phyloP scores from a whole-genome alignment of 2,329 filamentous ascomycete species.

The Juglanconis oblonga region DNA sequence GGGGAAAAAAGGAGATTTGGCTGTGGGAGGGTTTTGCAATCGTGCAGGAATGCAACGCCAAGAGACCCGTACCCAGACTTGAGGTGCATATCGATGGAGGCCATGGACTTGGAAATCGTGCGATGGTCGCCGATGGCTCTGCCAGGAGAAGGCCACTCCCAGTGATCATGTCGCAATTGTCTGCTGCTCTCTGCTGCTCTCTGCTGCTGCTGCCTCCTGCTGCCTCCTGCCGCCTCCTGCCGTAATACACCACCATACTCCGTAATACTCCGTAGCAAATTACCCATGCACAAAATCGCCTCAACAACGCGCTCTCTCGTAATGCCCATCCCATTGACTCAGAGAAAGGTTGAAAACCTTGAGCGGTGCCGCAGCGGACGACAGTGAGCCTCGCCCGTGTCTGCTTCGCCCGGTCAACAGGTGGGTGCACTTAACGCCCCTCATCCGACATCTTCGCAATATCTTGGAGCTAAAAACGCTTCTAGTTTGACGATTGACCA shows the following conservation, averaged over 20 bases:
- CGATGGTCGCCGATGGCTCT: background rate
- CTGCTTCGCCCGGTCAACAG: background rate
- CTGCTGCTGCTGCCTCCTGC: no score
- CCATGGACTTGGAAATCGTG: conserved; percentile 1
- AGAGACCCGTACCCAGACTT: background rate
- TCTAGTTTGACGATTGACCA: background rate
- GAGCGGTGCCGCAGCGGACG: conserved; percentile 14
- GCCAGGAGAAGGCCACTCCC: background rate
- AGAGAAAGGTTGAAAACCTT: background rate
- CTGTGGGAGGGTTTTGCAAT: background rate
- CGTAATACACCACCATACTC: no score
- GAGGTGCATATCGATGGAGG: background rate
- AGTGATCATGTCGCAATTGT: background rate
- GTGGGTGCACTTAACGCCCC: background rate
- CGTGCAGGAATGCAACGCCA: background rate
- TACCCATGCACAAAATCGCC: no score
- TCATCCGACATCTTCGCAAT: background rate
- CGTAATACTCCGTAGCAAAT: no score
- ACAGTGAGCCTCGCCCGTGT: conserved; percentile 15
- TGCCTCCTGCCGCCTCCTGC: no score
- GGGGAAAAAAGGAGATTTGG: no score
- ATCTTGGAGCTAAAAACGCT: background rate
- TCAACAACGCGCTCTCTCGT: background rate
- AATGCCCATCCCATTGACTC: background rate
- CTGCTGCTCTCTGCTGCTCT: background rate